A percentile compares a stretch with the other conserved stretches of the same genome.
phyloP scores from a whole-genome alignment of 2,329 filamentous ascomycete species.

The Rutstroemia sp. region DNA sequence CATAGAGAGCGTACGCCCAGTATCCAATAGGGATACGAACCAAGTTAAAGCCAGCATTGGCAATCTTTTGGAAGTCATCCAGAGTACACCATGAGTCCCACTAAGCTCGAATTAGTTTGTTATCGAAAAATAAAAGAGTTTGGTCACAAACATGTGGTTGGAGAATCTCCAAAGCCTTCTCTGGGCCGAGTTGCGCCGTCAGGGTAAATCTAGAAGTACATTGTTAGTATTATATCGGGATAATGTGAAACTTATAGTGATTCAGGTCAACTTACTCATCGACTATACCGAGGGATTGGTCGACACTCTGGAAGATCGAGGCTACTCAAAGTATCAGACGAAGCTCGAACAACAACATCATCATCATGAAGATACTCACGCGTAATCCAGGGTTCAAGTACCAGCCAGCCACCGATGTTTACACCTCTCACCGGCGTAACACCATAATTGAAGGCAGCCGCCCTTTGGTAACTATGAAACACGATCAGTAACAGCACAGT shows the following conservation, averaged over 20 bases:
- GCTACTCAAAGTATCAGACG: conserved; percentile 19
- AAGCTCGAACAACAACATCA: background rate
- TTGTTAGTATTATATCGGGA: background rate
- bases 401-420: conserved; percentile 28
- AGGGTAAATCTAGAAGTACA: conserved; percentile 20
- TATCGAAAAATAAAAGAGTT: conserved; percentile 26
- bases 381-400: conserved; percentile 42
- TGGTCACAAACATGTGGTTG: conserved; percentile 34
- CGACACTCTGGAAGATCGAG: conserved; percentile 40
- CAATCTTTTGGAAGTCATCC: conserved; percentile 49
- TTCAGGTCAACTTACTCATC: conserved; percentile 20
- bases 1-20: conserved; percentile 48
- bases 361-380: conserved; percentile 18
- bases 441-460: conserved; percentile 40
- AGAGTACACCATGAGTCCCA: conserved; percentile 29
- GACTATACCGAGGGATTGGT: conserved; percentile 27
- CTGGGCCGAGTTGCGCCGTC: conserved; percentile 38
- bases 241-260: background rate
- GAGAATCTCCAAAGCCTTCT: conserved; percentile 43
- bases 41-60: conserved; percentile 48
- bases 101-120: conserved; percentile 11
- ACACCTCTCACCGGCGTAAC: conserved; percentile 36
- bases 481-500: background rate
- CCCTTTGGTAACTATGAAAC: conserved; percentile 18
- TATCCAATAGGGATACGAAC: conserved; percentile 52